Base-by-base conservation (phyloP, 2,329 filamentous ascomycete species). In the Elsinoe necatrix region DNA sequence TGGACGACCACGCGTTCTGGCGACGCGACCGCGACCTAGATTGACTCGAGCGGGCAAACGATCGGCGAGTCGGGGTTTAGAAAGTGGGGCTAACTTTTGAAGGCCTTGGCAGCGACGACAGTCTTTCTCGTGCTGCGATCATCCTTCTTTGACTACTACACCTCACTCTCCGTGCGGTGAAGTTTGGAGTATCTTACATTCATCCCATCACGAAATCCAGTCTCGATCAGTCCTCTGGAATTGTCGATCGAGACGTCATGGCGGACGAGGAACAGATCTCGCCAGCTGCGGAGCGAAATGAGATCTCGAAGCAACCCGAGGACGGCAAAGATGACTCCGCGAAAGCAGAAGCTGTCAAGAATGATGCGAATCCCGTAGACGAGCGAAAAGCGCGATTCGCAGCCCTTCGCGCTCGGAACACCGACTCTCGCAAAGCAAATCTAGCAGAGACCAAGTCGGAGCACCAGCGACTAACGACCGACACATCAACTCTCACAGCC, bases 301-400 rank as follows among this genome's bases (percentile, higher is more conserved):
- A 47, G n/a, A n/a, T 25, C 43, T 27, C 21, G 14, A 9, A 47
- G 21, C 20, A 42, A 20, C 6, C 18, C 11, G 39, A 42, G 11
- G 39, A 21, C n/a, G 20, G 5, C 23, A n/a, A 16, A 16, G 43
- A 25, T 4, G 4, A 21, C 8, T 14, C 29, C 7, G 12, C 29
- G 2, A 37, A 2, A n/a, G 16, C 48, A 21, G 20, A 39, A 7
- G 8, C 31, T 14, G 4, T n/a, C n/a, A n/a, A n/a, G n/a, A n/a
- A n/a, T n/a, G n/a, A n/a, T n/a, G n/a, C n/a, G n/a, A n/a, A n/a
- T n/a, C n/a, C 54, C n/a, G 75, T 80, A 27, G 74, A 82, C 63
- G 86, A 91, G 56, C 83, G 89, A 57, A 76, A 84, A 71, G 87
- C 88, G 51, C 84, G 88, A 62, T 96, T 96, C 77, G 91, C 90